phyloP scores from a whole-genome alignment of 73 alveolate species.

The Paramecium caudatum region DNA sequence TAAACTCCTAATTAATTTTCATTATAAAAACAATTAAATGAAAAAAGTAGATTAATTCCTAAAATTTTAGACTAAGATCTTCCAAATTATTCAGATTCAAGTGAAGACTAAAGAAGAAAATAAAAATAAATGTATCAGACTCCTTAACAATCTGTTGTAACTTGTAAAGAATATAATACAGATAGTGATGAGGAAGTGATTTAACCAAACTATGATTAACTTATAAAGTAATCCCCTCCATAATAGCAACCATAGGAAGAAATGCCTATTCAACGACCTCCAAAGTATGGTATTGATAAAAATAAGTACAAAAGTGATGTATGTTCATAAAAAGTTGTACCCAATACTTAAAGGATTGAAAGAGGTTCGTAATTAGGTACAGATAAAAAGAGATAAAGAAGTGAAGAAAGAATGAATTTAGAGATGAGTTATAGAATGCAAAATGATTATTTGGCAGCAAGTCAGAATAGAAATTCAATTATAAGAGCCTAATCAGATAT shows the following conservation, averaged over 20 bases:
- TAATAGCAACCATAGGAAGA: not conserved
- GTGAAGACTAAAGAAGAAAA: not conserved
- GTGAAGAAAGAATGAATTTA: slow-evolving; percentile 6
- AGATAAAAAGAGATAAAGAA: not conserved
- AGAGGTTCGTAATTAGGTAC: too few relatives aligned
- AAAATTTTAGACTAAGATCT: slow-evolving; percentile 20
- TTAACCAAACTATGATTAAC: not conserved
- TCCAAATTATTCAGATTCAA: not conserved
- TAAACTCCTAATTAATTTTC: slow-evolving; percentile 27
- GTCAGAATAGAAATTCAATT: slow-evolving; percentile 24
- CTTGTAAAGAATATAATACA: slow-evolving; percentile 52
- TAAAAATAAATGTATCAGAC: not conserved
- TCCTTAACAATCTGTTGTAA: not conserved
- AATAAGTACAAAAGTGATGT: not conserved
- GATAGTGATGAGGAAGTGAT: slow-evolving; percentile 2
- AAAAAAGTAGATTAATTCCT: not conserved
- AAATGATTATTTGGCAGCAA: slow-evolving; percentile 1
- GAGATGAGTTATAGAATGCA: not conserved
- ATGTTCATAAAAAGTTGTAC: not conserved
- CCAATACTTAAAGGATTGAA: not conserved
- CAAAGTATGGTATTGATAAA: not conserved
- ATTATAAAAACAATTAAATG: not conserved
- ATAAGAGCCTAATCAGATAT: slow-evolving; percentile 1
- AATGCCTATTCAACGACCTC: not conserved
- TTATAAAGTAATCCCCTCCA: not conserved